These are phyloP conservation scores for Drosera spatulata DNA, from an alignment of 179 eudicot species.

Conservation along the genomic window DNA sequence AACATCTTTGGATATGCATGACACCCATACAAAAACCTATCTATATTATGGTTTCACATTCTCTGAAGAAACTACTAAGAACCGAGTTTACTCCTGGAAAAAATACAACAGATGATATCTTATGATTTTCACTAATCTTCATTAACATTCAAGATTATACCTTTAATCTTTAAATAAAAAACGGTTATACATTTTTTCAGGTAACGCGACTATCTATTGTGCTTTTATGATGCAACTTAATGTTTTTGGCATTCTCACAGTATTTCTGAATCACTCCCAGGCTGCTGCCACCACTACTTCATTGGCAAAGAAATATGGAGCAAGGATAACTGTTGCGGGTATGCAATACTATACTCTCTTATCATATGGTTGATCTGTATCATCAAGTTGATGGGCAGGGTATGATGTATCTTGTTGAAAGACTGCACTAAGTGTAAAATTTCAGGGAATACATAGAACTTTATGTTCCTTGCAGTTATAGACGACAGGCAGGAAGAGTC, in stretches of 20 bases:
- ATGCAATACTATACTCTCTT: conserved; percentile 11
- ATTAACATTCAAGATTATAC: too few relatives aligned
- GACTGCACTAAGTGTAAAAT: conserved; percentile 4
- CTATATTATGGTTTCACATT: too few relatives aligned
- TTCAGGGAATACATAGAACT: conserved; percentile 9
- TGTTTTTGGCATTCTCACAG: neutral
- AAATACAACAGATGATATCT: too few relatives aligned
- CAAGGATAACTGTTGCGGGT: conserved; percentile 95
- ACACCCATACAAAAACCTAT: too few relatives aligned
- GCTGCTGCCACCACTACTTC: conserved; percentile 90
- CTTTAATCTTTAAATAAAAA: too few relatives aligned
- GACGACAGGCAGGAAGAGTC: conserved; percentile 68
- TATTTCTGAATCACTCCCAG: conserved; percentile 18
- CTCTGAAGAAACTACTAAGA: too few relatives aligned
- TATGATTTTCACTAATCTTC: too few relatives aligned
- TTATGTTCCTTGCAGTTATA: conserved; percentile 52
- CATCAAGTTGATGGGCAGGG: neutral
- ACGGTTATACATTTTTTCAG: too few relatives aligned
- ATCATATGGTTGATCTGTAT: neutral
- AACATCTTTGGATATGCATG: too few relatives aligned
- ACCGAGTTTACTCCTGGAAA: too few relatives aligned
- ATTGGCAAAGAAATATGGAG: conserved; percentile 91
- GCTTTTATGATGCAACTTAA: too few relatives aligned
- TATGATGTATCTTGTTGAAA: conserved; percentile 1
- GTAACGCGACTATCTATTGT: too few relatives aligned